A percentile compares a stretch with the other conserved stretches of the same genome.
Conservation (phyloP, 371 early-diverging fungal species). For the Nematocida ironsii region DNA sequence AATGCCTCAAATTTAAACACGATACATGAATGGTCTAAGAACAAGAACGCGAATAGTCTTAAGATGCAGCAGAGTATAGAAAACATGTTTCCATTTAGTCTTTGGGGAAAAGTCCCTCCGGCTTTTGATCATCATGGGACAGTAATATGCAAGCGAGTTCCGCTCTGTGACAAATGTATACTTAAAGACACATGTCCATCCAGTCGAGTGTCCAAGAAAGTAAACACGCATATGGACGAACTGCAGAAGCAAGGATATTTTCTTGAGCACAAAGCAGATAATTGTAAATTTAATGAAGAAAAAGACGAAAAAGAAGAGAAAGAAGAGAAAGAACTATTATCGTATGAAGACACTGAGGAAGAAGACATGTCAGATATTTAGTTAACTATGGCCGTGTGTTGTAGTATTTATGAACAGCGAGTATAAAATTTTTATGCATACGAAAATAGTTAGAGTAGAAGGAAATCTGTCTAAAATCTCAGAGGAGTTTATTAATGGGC, state of each 20-base stretch:
- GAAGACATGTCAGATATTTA: constrained; percentile 15
- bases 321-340: background rate
- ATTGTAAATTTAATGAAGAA: background rate
- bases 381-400: background rate
- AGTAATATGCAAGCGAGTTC: constrained; percentile 21
- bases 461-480: constrained; percentile 19
- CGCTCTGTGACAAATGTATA: constrained; percentile 25
- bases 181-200: constrained; percentile 42
- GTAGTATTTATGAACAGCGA: background rate
- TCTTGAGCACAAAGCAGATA: constrained; percentile 20
- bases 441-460: constrained; percentile 31
- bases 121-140: constrained; percentile 13
- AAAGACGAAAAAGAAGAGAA: background rate
- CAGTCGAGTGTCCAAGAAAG: background rate
- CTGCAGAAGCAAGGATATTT: constrained; percentile 24
- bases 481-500: constrained; percentile 16
- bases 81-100: constrained; percentile 1
- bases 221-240: constrained; percentile 1
- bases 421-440: constrained; percentile 30
- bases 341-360: background rate
- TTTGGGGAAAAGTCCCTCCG: constrained; percentile 2
- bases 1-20: background rate
- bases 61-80: background rate
- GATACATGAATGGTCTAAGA: background rate
- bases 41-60: background rate